Conservation (phyloP, 371 early-diverging fungal species). For the Actinomucor elegans region DNA sequence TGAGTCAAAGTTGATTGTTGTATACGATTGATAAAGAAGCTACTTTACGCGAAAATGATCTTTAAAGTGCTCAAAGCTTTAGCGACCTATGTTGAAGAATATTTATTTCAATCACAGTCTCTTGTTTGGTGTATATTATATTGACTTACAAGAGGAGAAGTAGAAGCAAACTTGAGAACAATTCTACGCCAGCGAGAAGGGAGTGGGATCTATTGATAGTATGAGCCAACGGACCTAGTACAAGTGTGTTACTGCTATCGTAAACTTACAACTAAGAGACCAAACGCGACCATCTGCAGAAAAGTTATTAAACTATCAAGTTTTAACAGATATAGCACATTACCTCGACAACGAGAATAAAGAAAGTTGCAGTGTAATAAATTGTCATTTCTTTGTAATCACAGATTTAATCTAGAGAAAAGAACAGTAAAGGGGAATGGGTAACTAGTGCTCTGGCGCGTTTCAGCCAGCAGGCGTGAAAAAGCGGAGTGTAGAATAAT, state of each 20-base stretch:
- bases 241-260: not conserved
- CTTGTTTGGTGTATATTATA: too few relatives aligned
- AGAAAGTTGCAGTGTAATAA: constrained; percentile 44
- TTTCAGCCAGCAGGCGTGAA: too few relatives aligned
- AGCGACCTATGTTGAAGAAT: constrained; percentile 45
- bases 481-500: too few relatives aligned
- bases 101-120: not conserved
- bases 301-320: not conserved
- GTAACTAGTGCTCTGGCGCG: too few relatives aligned
- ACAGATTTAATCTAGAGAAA: not conserved
- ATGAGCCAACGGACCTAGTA: not conserved
- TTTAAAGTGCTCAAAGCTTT: constrained; percentile 54
- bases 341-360: constrained; percentile 48
- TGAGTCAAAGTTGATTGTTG: not conserved
- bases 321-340: not conserved
- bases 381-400: constrained; percentile 42
- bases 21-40: too few relatives aligned
- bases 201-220: constrained; percentile 50
- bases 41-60: constrained; percentile 61
- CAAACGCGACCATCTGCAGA: constrained; percentile 51
- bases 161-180: constrained; percentile 51
- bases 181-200: constrained; percentile 62
- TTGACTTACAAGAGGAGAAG: constrained; percentile 42
- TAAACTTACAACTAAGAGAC: constrained; percentile 44
- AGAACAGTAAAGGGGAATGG: constrained; percentile 1